Conservation (phyloP, 2,329 filamentous ascomycete species). For the Colletotrichum cereale region DNA sequence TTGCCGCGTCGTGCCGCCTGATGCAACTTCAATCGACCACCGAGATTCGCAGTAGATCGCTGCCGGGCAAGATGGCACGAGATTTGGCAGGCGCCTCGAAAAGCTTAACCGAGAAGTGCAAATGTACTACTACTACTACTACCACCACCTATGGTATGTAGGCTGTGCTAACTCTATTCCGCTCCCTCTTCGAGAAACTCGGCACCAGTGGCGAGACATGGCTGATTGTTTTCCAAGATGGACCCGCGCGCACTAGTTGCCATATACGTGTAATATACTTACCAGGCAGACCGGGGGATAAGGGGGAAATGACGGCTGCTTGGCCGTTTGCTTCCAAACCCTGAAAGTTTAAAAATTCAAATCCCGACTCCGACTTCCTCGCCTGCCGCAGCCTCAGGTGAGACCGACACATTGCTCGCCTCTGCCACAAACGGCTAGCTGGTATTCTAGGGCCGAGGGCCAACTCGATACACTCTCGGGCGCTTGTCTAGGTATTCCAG, state of each 20-base stretch:
- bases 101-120: slow-evolving; percentile 17
- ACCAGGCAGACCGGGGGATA: not conserved
- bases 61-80: slow-evolving; percentile 4
- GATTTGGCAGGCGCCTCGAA: slow-evolving; percentile 22
- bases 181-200: not conserved
- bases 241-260: not conserved
- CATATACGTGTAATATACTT: not conserved
- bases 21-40: slow-evolving; percentile 7
- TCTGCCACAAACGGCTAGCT: slow-evolving; percentile 15
- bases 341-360: slow-evolving; percentile 32
- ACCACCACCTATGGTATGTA: too few relatives aligned
- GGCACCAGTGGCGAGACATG: slow-evolving; percentile 2
- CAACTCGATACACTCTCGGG: not conserved
- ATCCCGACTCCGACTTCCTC: slow-evolving; percentile 23
- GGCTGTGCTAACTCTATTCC: slow-evolving; percentile 22
- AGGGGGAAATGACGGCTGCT: slow-evolving; percentile 8
- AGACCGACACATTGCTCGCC: slow-evolving; percentile 27
- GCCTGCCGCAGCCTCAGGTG: slow-evolving; percentile 13
- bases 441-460: slow-evolving; percentile 13
- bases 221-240: slow-evolving; percentile 4
- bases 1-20: not conserved
- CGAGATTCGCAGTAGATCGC: slow-evolving; percentile 23
- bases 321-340: slow-evolving; percentile 28
- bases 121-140: not conserved
- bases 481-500: slow-evolving; percentile 6